Evolutionary conservation across 2,329 filamentous ascomycete genomes (phyloP), one percentile per base, ranked within the genome.

Genomic region (Niveomyces coronatus): DNA sequence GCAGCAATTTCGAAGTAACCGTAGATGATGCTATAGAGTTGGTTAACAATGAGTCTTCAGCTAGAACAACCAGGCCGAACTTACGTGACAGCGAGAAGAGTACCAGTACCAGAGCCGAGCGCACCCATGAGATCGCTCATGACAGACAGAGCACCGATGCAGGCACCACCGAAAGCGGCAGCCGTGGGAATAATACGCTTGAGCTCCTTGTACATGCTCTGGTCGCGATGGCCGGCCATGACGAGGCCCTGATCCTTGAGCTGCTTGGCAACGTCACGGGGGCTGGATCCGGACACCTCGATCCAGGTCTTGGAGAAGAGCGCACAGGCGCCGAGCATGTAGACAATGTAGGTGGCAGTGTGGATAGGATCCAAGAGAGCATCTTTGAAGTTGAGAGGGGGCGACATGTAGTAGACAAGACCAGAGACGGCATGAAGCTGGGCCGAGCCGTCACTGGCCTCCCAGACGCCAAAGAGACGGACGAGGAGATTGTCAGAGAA

Each of bases 241-340:
- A 98, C 89, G 42, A 98, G 82, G 61, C 91, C 91, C 69, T 98
- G 91, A 58, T 98, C 93, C 80, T 98, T 98, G 63, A 98, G 80
- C 71, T 96, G 91, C 79, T 98, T 98, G 56, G 91, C 91, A 50
- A 98, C 93, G 58, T 98, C 91, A 57, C 91, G 85, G 44, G 91
- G 93, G 70, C 86, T 89, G 47, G 89, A 95, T 56, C 91, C 93
- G 27, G 91, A 96, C 49, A 98, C 91, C 69, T 98, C 91, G 54
- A 98, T 98, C 91, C 91, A 98, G 39, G 93, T 98, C 85, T 98
- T 98, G 66, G 88, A 95, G 77, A 98, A 98, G 62, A 96, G 79
- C 44, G 88, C 88, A 60, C 91, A 98, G 50, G 93, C 93, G 54
- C 86, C 83, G 42, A 98, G 81, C 88, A 98, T 98, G 73, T 96